These are phyloP conservation scores for Vitis rotundifolia DNA, from an alignment of 164 flowering plant genomes.

Conservation along the genomic window DNA sequence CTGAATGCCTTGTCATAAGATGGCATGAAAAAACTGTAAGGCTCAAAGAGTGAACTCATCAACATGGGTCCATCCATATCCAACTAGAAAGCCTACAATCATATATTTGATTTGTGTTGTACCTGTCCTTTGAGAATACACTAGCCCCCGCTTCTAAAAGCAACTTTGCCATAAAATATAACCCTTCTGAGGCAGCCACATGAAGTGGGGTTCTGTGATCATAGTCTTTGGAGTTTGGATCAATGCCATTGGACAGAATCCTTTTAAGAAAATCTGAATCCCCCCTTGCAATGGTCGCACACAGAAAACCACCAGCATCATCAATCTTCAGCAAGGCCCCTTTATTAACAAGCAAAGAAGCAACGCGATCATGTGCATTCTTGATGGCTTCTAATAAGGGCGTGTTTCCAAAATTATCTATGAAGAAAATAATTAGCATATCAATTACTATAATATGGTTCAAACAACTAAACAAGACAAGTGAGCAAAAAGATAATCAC, in stretches of 20 bases:
- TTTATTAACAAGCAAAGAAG: constrained; percentile 59
- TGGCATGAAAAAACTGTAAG: background rate
- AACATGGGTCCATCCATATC: background rate
- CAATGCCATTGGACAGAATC: constrained; percentile 62
- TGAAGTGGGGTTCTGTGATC: constrained; percentile 90
- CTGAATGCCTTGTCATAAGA: too few species aligned
- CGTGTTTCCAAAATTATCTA: constrained; percentile 87
- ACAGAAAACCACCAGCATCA: constrained; percentile 67
- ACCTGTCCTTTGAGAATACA: constrained; percentile 89
- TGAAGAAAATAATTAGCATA: background rate
- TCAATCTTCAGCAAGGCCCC: constrained; percentile 69
- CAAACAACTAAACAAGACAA: too few species aligned
- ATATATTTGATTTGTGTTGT: constrained; percentile 1
- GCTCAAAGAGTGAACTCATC: background rate
- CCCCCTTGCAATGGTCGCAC: constrained; percentile 63
- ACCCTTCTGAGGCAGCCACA: constrained; percentile 80
- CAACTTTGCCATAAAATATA: constrained; percentile 62
- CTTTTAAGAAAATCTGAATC: constrained; percentile 72
- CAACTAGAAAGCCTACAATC: too few species aligned
- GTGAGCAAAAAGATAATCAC: constrained; percentile 25
- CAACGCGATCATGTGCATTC: constrained; percentile 75
- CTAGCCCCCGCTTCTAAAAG: constrained; percentile 84
- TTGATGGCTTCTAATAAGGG: constrained; percentile 87
- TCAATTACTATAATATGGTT: background rate
- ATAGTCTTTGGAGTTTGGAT: constrained; percentile 84